phyloP scores from a whole-genome alignment of 345 rosid species.

The Rhodamnia argentea region DNA sequence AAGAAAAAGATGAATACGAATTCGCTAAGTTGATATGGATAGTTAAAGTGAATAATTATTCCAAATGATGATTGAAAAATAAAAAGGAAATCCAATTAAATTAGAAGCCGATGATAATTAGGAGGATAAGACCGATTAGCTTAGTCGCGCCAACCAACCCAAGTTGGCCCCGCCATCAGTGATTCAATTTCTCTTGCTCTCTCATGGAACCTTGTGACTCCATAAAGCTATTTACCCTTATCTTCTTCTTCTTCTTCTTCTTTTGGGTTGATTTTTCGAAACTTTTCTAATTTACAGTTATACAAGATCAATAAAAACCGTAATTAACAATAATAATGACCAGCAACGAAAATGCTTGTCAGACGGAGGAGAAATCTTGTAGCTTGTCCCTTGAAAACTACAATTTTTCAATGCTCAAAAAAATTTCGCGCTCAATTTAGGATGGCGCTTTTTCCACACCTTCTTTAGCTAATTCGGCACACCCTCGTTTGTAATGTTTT shows the following conservation, averaged over 20 bases:
- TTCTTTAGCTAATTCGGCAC: no score
- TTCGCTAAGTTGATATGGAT: not conserved
- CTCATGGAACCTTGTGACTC: not conserved
- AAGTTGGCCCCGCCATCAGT: not conserved
- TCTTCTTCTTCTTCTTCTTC: not conserved
- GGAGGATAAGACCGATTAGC: not conserved
- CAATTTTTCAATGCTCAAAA: not conserved
- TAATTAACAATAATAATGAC: not conserved
- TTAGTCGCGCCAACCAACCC: not conserved
- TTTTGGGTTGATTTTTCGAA: not conserved
- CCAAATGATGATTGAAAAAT: not conserved
- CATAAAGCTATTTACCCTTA: not conserved
- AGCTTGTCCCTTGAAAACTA: not conserved
- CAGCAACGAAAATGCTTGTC: not conserved
- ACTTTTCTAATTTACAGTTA: not conserved
- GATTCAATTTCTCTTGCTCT: not conserved
- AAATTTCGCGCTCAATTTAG: not conserved
- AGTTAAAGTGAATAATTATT: not conserved
- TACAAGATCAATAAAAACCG: not conserved
- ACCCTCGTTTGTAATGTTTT: no score
- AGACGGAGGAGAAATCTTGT: not conserved
- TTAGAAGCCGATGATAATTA: not conserved
- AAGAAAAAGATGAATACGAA: not conserved
- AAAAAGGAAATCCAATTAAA: not conserved
- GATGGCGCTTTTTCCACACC: no score